A percentile compares a stretch with the other conserved stretches of the same genome.
These are phyloP conservation scores for Plasmodium knowlesi DNA, from an alignment of 169 alveolate species.

Conservation along the genomic window DNA sequence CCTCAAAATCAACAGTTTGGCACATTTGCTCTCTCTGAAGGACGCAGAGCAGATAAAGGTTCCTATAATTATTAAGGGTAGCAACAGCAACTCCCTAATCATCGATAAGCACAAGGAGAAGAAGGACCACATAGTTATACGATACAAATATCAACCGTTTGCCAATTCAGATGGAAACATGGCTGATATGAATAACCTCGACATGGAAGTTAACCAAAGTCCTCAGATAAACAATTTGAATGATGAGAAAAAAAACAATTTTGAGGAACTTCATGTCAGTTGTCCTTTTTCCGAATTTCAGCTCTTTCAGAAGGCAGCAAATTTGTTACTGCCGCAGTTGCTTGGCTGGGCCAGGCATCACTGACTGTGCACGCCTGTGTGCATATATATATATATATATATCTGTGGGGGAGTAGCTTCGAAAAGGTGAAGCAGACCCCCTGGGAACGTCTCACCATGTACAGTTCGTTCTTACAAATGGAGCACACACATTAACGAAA, in stretches of 20 bases:
- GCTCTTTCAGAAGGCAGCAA: slow-evolving; percentile 70
- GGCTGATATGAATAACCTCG: slow-evolving; percentile 30
- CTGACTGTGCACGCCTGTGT: background rate
- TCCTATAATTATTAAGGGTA: slow-evolving; percentile 51
- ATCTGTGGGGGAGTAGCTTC: background rate
- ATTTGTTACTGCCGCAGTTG: slow-evolving; percentile 55
- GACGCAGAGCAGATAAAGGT: slow-evolving; percentile 49
- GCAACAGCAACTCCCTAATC: slow-evolving; percentile 37
- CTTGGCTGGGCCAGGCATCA: slow-evolving; percentile 67
- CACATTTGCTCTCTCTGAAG: slow-evolving; percentile 36
- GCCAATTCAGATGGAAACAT: slow-evolving; percentile 34
- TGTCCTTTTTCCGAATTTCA: slow-evolving; percentile 51
- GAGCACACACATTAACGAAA: background rate
- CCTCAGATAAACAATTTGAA: slow-evolving; percentile 16
- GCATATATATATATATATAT: background rate
- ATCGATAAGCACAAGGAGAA: slow-evolving; percentile 66
- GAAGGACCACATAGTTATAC: slow-evolving; percentile 67
- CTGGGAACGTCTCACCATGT: background rate
- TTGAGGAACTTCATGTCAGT: slow-evolving; percentile 68
- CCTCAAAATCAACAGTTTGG: slow-evolving; percentile 48
- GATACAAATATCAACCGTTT: slow-evolving; percentile 55
- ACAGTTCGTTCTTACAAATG: background rate
- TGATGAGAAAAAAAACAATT: slow-evolving; percentile 43
- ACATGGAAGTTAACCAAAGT: slow-evolving; percentile 37
- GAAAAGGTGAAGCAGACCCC: background rate